These are phyloP conservation scores for Ministeria vibrans DNA, from an alignment of 78 protist genomes.

Conservation along the genomic window DNA sequence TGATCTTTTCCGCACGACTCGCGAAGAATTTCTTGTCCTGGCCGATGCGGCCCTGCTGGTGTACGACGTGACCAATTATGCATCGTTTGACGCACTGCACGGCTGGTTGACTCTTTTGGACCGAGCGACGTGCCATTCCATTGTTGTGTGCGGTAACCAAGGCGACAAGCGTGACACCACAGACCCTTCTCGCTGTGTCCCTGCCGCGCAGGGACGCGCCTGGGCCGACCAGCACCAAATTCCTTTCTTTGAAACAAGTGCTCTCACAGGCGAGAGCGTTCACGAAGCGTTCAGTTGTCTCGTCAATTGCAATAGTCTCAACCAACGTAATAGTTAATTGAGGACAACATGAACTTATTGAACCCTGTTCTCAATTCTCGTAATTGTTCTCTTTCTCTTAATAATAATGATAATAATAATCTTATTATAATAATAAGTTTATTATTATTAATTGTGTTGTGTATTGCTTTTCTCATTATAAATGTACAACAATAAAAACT, in stretches of 20 bases:
- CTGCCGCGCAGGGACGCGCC: slow-evolving; percentile 28
- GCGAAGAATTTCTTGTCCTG: slow-evolving; percentile 66
- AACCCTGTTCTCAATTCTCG: too few species aligned
- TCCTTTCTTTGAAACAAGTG: slow-evolving; percentile 44
- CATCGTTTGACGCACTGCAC: slow-evolving; percentile 24
- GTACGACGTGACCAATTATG: slow-evolving; percentile 34
- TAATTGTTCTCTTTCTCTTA: too few species aligned
- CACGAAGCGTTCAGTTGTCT: slow-evolving; percentile 27
- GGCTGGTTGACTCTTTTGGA: slow-evolving; percentile 29
- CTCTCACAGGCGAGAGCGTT: slow-evolving; percentile 26
- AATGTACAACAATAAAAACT: too few species aligned
- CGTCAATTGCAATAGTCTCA: too few species aligned
- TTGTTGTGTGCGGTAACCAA: slow-evolving; percentile 55
- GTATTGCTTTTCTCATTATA: too few species aligned
- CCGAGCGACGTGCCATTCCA: slow-evolving; percentile 2
- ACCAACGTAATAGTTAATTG: too few species aligned
- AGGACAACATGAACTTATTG: too few species aligned
- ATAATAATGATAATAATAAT: too few species aligned
- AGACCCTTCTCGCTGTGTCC: slow-evolving; percentile 14
- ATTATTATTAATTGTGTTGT: too few species aligned
- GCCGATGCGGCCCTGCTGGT: slow-evolving; percentile 46
- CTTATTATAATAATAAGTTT: too few species aligned
- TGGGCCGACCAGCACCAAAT: slow-evolving; percentile 28
- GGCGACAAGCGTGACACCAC: background rate
- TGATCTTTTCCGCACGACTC: slow-evolving; percentile 31